These are phyloP conservation scores for Fusarium sp. DNA, from an alignment of 2,329 filamentous ascomycete species.

Conservation along the genomic window DNA sequence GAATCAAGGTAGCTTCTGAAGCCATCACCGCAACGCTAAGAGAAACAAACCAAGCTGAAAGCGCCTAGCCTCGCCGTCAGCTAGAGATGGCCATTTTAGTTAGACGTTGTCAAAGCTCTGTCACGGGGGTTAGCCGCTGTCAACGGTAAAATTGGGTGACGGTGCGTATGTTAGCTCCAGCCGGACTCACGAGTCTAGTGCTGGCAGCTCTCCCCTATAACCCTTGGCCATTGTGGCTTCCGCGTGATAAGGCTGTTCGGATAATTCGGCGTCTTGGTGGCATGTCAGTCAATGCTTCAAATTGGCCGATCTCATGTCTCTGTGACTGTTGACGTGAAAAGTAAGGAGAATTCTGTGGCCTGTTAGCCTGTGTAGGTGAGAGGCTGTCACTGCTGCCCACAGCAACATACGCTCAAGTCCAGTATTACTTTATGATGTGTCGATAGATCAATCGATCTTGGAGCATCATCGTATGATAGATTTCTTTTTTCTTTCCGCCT, in stretches of 20 bases:
- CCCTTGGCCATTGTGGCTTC: neutral
- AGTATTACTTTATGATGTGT: too few species aligned
- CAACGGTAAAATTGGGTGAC: conserved; percentile 15
- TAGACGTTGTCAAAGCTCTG: neutral
- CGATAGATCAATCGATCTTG: too few species aligned
- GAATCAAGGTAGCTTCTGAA: too few species aligned
- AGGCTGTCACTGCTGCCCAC: too few species aligned
- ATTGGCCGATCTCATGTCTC: neutral
- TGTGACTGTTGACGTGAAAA: too few species aligned
- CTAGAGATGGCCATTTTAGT: neutral
- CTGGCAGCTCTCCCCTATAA: neutral
- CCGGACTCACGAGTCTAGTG: neutral
- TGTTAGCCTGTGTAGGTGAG: too few species aligned
- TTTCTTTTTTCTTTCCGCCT: neutral
- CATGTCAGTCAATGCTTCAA: neutral
- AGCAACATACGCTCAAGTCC: too few species aligned
- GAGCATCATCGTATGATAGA: neutral
- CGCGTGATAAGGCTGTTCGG: neutral
- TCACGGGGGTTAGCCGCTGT: conserved; percentile 12
- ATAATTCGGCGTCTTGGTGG: neutral
- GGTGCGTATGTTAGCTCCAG: conserved; percentile 4
- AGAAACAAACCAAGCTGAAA: too few species aligned
- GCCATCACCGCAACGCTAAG: too few species aligned
- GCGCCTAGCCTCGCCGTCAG: conserved; percentile 1
- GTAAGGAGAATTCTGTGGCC: too few species aligned